Conservation (phyloP, 352 stramenopile genomes). For the Phytopythium ostracodes region DNA sequence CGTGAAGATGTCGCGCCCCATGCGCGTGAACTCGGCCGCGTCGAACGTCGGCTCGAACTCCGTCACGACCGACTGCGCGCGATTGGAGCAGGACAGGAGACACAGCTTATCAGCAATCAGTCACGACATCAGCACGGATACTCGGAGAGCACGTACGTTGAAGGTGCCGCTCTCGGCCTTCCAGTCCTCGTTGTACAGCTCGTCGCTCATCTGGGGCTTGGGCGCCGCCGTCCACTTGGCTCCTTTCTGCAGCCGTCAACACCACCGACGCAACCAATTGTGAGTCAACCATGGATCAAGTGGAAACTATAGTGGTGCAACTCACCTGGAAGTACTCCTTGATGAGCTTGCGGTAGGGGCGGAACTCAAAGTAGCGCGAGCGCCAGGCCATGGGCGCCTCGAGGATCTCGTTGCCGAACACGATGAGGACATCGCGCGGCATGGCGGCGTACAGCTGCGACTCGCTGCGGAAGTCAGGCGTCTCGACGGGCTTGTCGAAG, state of each 20-base stretch:
- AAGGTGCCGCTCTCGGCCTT: constrained; percentile 71
- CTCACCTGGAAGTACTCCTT: constrained; percentile 88
- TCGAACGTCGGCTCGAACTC: constrained; percentile 90
- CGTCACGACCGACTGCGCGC: constrained; percentile 80
- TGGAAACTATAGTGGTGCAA: too few species aligned
- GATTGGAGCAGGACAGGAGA: too few species aligned
- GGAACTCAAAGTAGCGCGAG: constrained; percentile 89
- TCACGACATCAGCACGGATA: background rate
- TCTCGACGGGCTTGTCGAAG: constrained; percentile 76
- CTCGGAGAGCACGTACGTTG: constrained; percentile 36
- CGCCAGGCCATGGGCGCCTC: constrained; percentile 89
- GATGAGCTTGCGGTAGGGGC: constrained; percentile 84
- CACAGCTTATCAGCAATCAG: background rate
- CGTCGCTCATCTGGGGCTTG: constrained; percentile 89
- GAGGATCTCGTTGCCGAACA: constrained; percentile 89
- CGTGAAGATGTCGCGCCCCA: constrained; percentile 88
- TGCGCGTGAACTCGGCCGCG: constrained; percentile 87
- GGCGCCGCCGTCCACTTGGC: constrained; percentile 87
- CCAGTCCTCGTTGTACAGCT: constrained; percentile 88
- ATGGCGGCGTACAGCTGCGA: constrained; percentile 87
- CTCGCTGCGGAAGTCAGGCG: constrained; percentile 81
- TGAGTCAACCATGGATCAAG: constrained; percentile 2
- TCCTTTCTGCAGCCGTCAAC: constrained; percentile 35
- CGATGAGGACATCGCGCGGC: constrained; percentile 86
- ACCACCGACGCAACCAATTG: background rate